A percentile compares a stretch with the other conserved stretches of the same genome.
phyloP scores from a whole-genome alignment of 192 early-diverging fungal genomes.

The Coemansia sp. region DNA sequence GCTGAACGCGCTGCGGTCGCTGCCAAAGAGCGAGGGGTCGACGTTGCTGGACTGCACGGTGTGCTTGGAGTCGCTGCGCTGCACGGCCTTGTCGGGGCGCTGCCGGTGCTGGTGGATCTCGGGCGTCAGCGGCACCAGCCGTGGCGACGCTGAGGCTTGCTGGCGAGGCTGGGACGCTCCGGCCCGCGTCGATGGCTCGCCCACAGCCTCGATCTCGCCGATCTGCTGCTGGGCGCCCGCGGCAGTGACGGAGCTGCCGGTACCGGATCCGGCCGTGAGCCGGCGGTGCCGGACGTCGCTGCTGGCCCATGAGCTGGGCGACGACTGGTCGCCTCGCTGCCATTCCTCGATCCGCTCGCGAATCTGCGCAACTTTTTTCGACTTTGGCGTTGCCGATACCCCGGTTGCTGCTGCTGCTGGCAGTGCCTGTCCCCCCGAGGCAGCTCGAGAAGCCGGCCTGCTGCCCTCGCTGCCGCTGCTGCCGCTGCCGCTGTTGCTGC shows the following conservation, averaged over 20 bases:
- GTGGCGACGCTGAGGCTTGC: neutral
- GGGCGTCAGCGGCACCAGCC: slow-evolving; percentile 34
- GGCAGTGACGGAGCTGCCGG: slow-evolving; percentile 32
- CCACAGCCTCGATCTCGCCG: slow-evolving; percentile 37
- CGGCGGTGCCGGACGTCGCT: neutral
- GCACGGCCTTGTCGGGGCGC: slow-evolving; percentile 6
- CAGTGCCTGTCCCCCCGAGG: neutral
- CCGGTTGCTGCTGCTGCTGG: neutral
- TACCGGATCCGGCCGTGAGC: slow-evolving; percentile 10
- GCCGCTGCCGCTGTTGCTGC: neutral
- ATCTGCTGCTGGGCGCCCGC: slow-evolving; percentile 28
- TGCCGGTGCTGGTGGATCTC: slow-evolving; percentile 3
- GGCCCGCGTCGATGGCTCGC: slow-evolving; percentile 3
- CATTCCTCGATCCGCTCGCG: slow-evolving; percentile 51
- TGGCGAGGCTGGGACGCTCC: neutral
- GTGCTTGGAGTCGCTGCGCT: slow-evolving; percentile 27
- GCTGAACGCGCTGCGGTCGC: slow-evolving; percentile 46
- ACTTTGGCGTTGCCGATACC: slow-evolving; percentile 23
- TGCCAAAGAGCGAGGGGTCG: slow-evolving; percentile 49
- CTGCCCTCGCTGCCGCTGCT: neutral
- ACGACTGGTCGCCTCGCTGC: slow-evolving; percentile 17
- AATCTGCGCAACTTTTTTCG: slow-evolving; percentile 41
- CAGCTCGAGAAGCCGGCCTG: neutral
- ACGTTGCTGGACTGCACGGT: slow-evolving; percentile 49
- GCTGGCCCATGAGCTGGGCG: neutral